Percentiles rank a stretch among this genome's conserved stretches.
These are phyloP conservation scores for Bruguiera hainesii DNA, from an alignment of 441 rosid species.

Conservation along the genomic window DNA sequence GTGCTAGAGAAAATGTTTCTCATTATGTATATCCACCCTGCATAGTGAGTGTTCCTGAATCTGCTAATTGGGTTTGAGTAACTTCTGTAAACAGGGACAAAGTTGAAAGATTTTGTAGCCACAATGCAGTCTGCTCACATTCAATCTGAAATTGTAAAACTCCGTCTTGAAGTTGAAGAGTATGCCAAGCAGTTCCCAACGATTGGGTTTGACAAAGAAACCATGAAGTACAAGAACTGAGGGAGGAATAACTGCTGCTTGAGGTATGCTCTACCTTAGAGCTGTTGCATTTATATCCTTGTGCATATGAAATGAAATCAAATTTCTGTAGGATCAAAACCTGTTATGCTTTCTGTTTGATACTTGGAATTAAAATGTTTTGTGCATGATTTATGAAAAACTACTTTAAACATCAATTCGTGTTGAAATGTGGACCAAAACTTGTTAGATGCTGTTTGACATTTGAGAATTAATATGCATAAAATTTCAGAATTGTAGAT, in stretches of 20 bases:
- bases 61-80: slow-evolving; percentile 8
- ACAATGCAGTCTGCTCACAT: slow-evolving; percentile 52
- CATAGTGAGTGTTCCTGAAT: not conserved
- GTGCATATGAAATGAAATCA: not conserved
- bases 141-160: slow-evolving; percentile 66
- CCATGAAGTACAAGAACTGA: slow-evolving; percentile 97
- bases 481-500: no score
- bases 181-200: slow-evolving; percentile 98
- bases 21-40: no score
- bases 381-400: no score
- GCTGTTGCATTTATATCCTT: not conserved
- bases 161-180: slow-evolving; percentile 74
- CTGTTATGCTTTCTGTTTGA: not conserved
- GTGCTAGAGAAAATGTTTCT: not conserved
- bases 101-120: slow-evolving; percentile 79
- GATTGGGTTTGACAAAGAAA: slow-evolving; percentile 82
- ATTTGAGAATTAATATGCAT: no score
- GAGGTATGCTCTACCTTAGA: slow-evolving; percentile 26
- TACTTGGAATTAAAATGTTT: not conserved
- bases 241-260: slow-evolving; percentile 10
- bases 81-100: slow-evolving; percentile 50
- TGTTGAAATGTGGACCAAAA: no score
- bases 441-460: no score
- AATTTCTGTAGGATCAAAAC: not conserved
- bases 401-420: no score